Evolutionary conservation across 352 stramenopile species (phyloP).

Genomic region (Pythium periplocum): DNA sequence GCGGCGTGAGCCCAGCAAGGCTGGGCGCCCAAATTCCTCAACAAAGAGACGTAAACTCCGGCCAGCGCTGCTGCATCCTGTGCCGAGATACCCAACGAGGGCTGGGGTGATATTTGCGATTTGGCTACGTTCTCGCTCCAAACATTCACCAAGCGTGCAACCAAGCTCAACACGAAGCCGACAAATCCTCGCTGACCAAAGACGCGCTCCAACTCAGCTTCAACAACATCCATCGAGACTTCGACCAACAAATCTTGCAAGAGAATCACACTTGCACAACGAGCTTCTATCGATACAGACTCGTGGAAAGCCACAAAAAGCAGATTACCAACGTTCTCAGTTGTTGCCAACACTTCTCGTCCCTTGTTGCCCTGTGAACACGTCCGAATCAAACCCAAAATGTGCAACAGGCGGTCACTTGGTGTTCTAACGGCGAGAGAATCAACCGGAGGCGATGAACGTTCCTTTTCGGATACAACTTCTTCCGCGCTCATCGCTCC

Average conservation of each 20-base stretch:
- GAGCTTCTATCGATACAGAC: constrained; percentile 38
- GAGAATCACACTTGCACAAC: constrained; percentile 38
- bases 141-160: no score
- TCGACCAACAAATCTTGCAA: constrained; percentile 33
- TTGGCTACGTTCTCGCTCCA: not conserved
- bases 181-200: constrained; percentile 3
- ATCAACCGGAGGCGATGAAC: constrained; percentile 27
- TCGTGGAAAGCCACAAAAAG: constrained; percentile 53
- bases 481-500: constrained; percentile 43
- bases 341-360: constrained; percentile 41
- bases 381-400: constrained; percentile 55
- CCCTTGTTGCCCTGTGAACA: constrained; percentile 52
- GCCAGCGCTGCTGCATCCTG: constrained; percentile 36
- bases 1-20: no score
- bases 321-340: constrained; percentile 57
- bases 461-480: constrained; percentile 44
- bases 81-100: constrained; percentile 40
- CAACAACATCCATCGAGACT: constrained; percentile 28
- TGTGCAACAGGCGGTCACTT: constrained; percentile 53
- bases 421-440: constrained; percentile 18
- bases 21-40: constrained; percentile 20
- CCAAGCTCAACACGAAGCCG: no score
- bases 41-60: constrained; percentile 39
- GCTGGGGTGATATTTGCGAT: not conserved
- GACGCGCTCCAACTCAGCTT: constrained; percentile 26